Base-by-base conservation (phyloP, 169 alveolate genomes). In the Nephromyces sp. region DNA sequence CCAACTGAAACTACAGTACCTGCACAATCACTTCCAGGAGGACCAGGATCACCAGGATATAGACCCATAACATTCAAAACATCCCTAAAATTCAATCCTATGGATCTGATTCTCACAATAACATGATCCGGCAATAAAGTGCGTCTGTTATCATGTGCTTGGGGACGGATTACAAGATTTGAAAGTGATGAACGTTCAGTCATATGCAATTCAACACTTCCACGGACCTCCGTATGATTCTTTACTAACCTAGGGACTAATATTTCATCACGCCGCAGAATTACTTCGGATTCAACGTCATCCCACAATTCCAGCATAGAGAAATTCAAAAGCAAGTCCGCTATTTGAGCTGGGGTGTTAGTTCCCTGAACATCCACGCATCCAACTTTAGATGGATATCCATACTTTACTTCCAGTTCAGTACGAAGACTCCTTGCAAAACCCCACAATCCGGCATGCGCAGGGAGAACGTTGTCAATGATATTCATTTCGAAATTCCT, bases 41-140 rank as follows among this genome's bases (percentile, higher is more conserved):
- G 89, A 2, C 92, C 90, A 6, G 92, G 90, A 79, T 87, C 92
- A 0, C 92, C 92, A 0, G 92, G 92, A 32, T 81, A 84, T n/a
- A 84, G 80, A 51, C 84, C 86, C 88, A 79, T 82, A 15, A 82
- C 88, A 51, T 82, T 82, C 31, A 82, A 69, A n/a, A 82, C 88
- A 67, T 83, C 86, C 22, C 89, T 78, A 73, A 83, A 83, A 74
- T 83, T 83, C 32, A 83, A 61, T 2, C 86, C 86, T 30, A 79
- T 70, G 0, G 89, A 80, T 21, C 84, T 27, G 6, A 72, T 73
- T 21, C 85, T 78, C 30, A 79, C n/a, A 21, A 65, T 82, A n/a
- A 72, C 73, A 62, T 74, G 81, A 28, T 78, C 69, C 27, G 78
- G 63, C 2, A 35, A 71, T 15, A 82, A 82, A 3, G 78, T 75